Conservation (phyloP, 176 grass and related monocot species). For the Chloris gayana region DNA sequence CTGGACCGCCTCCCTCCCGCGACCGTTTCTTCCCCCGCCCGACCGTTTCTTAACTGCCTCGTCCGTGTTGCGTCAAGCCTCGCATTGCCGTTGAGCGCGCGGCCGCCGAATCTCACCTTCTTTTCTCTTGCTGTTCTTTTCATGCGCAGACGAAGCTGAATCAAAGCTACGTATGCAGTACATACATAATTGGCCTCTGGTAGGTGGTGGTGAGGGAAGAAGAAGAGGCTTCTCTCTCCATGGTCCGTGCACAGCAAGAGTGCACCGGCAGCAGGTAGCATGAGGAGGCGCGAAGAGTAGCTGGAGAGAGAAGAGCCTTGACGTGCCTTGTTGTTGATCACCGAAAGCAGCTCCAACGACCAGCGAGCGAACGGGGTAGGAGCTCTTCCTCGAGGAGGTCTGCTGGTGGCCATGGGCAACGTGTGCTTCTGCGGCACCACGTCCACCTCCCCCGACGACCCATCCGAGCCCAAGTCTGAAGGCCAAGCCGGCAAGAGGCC, state of each 20-base stretch:
- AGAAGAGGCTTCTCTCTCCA: not conserved
- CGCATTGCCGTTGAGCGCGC: not conserved
- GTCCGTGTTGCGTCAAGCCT: too few species aligned
- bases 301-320: not conserved
- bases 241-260: not conserved
- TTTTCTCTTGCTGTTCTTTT: not conserved
- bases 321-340: not conserved
- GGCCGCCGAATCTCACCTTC: not conserved
- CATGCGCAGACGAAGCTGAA: not conserved
- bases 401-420: constrained; percentile 60
- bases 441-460: constrained; percentile 12
- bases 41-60: not conserved
- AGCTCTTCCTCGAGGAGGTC: too few species aligned
- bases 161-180: not conserved
- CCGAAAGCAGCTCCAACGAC: not conserved
- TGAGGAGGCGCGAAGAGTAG: not conserved
- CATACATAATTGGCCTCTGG: not conserved
- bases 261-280: not conserved
- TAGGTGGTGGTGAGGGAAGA: not conserved
- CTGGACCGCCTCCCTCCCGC: constrained; percentile 31
- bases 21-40: constrained; percentile 18
- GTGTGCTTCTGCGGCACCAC: constrained; percentile 40
- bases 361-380: too few species aligned
- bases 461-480: not conserved
- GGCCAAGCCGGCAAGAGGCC: constrained; percentile 17